A percentile compares a stretch with the other conserved stretches of the same genome.
Conservation (phyloP, 805 yeast genomes). For the Pichia paraexigua region DNA sequence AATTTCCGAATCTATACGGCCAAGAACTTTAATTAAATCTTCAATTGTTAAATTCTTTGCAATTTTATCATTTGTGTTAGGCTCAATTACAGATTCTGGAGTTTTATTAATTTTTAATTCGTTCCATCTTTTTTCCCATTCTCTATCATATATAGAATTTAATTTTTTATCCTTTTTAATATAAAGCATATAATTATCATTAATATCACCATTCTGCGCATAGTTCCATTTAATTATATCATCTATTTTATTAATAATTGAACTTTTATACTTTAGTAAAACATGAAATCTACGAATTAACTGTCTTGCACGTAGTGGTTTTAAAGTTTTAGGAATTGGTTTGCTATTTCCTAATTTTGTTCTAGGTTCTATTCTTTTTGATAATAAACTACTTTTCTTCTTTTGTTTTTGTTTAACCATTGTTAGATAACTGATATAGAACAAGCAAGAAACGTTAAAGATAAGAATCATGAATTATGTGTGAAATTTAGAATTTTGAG, state of each 20-base stretch:
- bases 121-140: slow-evolving; percentile 7
- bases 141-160: slow-evolving; percentile 6
- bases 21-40: slow-evolving; percentile 30
- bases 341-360: neutral
- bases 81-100: slow-evolving; percentile 10
- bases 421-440: neutral
- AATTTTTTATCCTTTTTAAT: slow-evolving; percentile 7
- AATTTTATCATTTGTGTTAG: slow-evolving; percentile 1
- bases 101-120: slow-evolving; percentile 21
- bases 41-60: slow-evolving; percentile 1
- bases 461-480: neutral
- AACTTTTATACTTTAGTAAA: slow-evolving; percentile 47
- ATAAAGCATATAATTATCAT: slow-evolving; percentile 10
- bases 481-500: neutral
- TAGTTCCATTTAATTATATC: neutral
- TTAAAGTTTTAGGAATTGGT: slow-evolving; percentile 37
- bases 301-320: slow-evolving; percentile 64
- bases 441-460: neutral
- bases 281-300: slow-evolving; percentile 74
- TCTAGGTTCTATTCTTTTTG: slow-evolving; percentile 1
- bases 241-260: slow-evolving; percentile 25
- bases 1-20: slow-evolving; percentile 54
- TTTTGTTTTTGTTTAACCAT: slow-evolving; percentile 10
- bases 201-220: neutral
- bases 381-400: slow-evolving; percentile 18